Base-by-base conservation (phyloP, 352 stramenopile species). In the Globisporangium perplexum region DNA sequence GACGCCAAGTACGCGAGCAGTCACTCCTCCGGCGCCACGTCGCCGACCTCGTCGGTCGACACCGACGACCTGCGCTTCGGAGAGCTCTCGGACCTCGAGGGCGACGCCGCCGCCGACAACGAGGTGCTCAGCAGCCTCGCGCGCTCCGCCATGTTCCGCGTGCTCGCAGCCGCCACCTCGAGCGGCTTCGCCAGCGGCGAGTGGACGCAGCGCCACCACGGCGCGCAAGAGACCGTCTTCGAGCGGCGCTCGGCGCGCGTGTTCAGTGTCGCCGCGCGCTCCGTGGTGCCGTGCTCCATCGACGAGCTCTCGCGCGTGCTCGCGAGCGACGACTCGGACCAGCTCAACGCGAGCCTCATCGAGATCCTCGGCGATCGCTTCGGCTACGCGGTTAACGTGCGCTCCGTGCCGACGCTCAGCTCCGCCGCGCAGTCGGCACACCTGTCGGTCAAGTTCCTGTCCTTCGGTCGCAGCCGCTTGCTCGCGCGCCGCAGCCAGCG, bases 271-370 rank as follows among this genome's bases (percentile, higher is more conserved):
- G 36, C 57, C 24, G 51, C 63, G 44, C 63, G 59, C 43, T 52
- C 44, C 26, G 47, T 50, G 23, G 42, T 71, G 23, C 55, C 59
- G 35, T 68, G 63, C 47, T 65, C 55, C 4, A 44, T 66, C n/a
- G 43, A 59, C 50, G 63, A 71, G 51, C 22, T 71, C 42, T 57
- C 46, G 10, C 49, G 49, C 18, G 47, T 62, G 23, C 36, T 71
- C 18, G 68, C 63, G 42, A 44, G 50, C 26, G 55, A 65, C 11
- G 41, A 68, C 36, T 61, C 61, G 20, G 63, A 71, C 47, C 54
- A 59, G 36, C 63, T 61, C 46, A 71, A 71, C 59, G 63, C 59
- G 8, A 66, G 46, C 24, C 52, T 71, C 41, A 47, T 71, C 39
- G 63, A 60, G 24, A 44, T 71, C 33, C 60, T 65, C 24, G 63